Evolutionary conservation across 2,329 filamentous ascomycete species (phyloP).

Genomic region (Cladophialophora yegresii): DNA sequence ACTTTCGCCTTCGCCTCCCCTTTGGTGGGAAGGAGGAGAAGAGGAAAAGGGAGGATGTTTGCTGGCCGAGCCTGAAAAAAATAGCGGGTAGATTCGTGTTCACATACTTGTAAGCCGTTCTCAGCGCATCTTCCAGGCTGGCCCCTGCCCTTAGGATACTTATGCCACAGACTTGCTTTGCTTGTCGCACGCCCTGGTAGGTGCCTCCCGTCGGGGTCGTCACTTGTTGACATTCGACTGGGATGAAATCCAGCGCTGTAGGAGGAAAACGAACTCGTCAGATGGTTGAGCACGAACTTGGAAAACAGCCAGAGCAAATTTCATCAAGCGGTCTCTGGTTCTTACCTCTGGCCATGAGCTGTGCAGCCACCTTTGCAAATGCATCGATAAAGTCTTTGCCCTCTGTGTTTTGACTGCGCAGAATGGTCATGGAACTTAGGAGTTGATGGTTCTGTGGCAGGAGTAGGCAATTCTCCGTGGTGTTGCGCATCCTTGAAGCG

Average conservation of each 20-base stretch:
- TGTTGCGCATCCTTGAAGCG: neutral
- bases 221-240: conserved; percentile 21
- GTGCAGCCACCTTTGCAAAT: conserved; percentile 14
- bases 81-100: neutral
- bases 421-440: conserved; percentile 66
- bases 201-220: conserved; percentile 27
- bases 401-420: conserved; percentile 38
- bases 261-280: conserved; percentile 3
- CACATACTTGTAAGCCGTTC: conserved; percentile 38
- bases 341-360: conserved; percentile 14
- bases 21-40: too few relatives aligned
- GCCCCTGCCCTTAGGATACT: conserved; percentile 42
- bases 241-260: conserved; percentile 34
- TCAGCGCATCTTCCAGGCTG: conserved; percentile 40
- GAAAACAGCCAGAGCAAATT: conserved; percentile 1
- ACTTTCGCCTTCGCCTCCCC: too few relatives aligned
- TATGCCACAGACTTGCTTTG: conserved; percentile 39
- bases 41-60: too few relatives aligned
- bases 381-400: conserved; percentile 5
- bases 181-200: conserved; percentile 27
- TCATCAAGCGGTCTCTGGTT: too few relatives aligned
- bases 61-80: too few relatives aligned
- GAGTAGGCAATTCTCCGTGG: conserved; percentile 2
- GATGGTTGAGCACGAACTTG: neutral
- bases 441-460: conserved; percentile 66